Conservation (phyloP, 2,329 filamentous ascomycete species). For the Coniochaeta hoffmannii region DNA sequence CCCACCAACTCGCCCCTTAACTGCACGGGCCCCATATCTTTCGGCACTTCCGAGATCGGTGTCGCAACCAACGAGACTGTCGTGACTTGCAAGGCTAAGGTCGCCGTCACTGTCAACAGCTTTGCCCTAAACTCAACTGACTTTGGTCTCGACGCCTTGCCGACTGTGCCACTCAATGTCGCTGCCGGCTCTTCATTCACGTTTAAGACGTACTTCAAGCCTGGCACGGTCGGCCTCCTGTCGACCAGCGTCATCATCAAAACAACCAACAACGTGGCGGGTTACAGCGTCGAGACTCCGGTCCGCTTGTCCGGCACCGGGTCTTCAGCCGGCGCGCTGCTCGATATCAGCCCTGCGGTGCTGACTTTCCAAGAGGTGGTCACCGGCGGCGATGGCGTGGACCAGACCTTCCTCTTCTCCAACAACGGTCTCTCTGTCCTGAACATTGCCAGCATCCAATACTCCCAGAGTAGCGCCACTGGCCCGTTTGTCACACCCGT, state of each 20-base stretch:
- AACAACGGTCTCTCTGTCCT: slow-evolving; percentile 42
- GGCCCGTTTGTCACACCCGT: slow-evolving; percentile 36
- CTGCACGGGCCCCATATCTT: slow-evolving; percentile 40
- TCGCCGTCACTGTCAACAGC: slow-evolving; percentile 31
- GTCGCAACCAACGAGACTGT: slow-evolving; percentile 21
- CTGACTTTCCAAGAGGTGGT: slow-evolving; percentile 44
- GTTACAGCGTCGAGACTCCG: slow-evolving; percentile 38
- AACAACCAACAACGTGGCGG: slow-evolving; percentile 36
- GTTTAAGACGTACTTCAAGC: slow-evolving; percentile 36
- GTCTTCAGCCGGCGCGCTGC: slow-evolving; percentile 34
- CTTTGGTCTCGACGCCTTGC: slow-evolving; percentile 24
- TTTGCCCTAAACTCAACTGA: slow-evolving; percentile 28
- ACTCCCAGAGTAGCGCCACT: slow-evolving; percentile 32
- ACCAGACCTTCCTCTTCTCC: slow-evolving; percentile 36
- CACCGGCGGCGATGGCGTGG: slow-evolving; percentile 27
- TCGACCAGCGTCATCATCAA: slow-evolving; percentile 39
- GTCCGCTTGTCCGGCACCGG: slow-evolving; percentile 42
- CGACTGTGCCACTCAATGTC: slow-evolving; percentile 24
- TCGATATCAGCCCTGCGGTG: slow-evolving; percentile 38
- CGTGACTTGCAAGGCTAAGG: slow-evolving; percentile 41
- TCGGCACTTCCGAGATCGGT: slow-evolving; percentile 36
- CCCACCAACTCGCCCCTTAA: slow-evolving; percentile 46
- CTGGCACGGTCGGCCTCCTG: slow-evolving; percentile 36
- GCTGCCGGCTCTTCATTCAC: slow-evolving; percentile 30
- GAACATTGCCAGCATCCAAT: slow-evolving; percentile 34